Evolutionary conservation across 805 yeast species (phyloP).

Genomic region (Lachancea dasiensis): DNA sequence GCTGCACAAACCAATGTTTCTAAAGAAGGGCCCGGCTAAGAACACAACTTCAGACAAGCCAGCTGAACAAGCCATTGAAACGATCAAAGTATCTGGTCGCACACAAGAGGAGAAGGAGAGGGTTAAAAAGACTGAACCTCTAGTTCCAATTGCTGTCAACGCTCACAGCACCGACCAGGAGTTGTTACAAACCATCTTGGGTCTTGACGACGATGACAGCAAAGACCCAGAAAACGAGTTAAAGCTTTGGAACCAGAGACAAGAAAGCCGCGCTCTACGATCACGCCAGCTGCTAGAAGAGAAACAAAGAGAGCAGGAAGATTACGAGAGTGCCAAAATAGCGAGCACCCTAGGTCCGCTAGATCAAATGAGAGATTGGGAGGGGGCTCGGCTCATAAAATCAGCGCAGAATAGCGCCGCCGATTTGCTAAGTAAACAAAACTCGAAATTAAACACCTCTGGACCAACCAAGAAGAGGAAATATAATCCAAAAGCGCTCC

Average conservation of each 20-base stretch:
- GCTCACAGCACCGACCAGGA: constrained; percentile 23
- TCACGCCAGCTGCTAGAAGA: constrained; percentile 20
- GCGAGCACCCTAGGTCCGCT: constrained; percentile 2
- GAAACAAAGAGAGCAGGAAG: constrained; percentile 26
- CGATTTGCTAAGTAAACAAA: not conserved
- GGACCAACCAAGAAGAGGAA: not conserved
- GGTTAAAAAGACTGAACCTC: not conserved
- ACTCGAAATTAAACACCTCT: not conserved
- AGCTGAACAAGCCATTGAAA: too few relatives aligned
- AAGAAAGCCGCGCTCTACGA: constrained; percentile 16
- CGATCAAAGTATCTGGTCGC: too few relatives aligned
- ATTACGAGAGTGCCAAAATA: constrained; percentile 20
- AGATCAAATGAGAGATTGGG: too few relatives aligned
- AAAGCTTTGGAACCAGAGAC: constrained; percentile 22
- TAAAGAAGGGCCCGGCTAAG: constrained; percentile 12
- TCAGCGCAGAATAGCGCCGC: too few relatives aligned
- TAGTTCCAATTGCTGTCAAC: constrained; percentile 3
- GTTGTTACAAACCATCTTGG: constrained; percentile 17
- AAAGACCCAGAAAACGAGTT: constrained; percentile 21
- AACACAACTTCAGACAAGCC: too few relatives aligned
- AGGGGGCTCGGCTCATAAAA: too few relatives aligned
- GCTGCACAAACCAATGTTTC: constrained; percentile 26
- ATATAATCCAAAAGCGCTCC: constrained; percentile 5
- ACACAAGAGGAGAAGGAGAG: constrained; percentile 3
- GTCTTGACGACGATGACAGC: constrained; percentile 26